phyloP scores from a whole-genome alignment of 768 basidiomycete species.

The Xanthoconium stramineum region DNA sequence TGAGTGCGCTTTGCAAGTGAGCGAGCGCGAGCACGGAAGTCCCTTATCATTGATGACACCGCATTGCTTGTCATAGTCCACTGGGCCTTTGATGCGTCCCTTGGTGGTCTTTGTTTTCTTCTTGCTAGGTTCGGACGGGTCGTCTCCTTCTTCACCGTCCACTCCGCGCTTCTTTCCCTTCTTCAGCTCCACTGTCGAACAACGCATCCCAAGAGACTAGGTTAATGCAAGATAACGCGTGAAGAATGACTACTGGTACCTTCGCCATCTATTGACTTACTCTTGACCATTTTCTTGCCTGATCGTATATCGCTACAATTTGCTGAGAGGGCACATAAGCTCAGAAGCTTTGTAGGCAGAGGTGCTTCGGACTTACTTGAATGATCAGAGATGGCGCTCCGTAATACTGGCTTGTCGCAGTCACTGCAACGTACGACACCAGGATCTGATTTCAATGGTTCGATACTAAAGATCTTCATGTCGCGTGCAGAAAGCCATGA shows the following conservation, averaged over 20 bases:
- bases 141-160: conserved; percentile 65
- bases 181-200: conserved; percentile 35
- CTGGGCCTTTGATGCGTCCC: conserved; percentile 78
- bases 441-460: conserved; percentile 69
- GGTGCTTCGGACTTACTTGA: conserved; percentile 47
- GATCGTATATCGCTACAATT: conserved; percentile 61
- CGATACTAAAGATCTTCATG: conserved; percentile 83
- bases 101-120: conserved; percentile 83
- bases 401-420: conserved; percentile 77
- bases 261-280: conserved; percentile 48
- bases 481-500: conserved; percentile 82
- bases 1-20: conserved; percentile 97
- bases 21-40: conserved; percentile 87
- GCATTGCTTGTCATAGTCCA: conserved; percentile 90
- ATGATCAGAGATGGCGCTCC: conserved; percentile 74
- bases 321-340: conserved; percentile 35
- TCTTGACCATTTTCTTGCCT: conserved; percentile 54
- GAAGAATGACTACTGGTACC: conserved; percentile 27
- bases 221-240: conserved; percentile 2
- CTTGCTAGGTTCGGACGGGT: conserved; percentile 62
- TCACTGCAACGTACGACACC: conserved; percentile 71
- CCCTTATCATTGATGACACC: conserved; percentile 97
- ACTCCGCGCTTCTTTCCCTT: conserved; percentile 80
- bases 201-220: conserved; percentile 1
- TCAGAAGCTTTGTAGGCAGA: neutral